A percentile compares a stretch with the other conserved stretches of the same genome.
Conservation (phyloP, 1,284 basidiomycete species). For the Entoloma clypeatum region DNA sequence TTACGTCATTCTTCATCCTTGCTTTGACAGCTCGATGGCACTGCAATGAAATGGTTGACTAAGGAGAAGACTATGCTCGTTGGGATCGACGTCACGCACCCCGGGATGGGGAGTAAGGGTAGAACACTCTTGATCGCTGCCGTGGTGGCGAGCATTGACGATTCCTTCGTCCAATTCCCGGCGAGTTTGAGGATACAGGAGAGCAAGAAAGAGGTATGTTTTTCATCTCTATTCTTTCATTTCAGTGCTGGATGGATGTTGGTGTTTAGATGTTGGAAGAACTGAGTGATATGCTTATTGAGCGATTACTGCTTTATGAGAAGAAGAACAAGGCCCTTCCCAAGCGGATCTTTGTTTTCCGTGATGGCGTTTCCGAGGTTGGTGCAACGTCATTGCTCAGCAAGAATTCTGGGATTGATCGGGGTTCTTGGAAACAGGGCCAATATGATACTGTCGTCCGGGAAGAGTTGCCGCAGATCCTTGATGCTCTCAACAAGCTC, state of each 20-base stretch:
- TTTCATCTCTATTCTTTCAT: too few relatives aligned
- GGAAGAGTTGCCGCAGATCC: slow-evolving; percentile 56
- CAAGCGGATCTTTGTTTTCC: slow-evolving; percentile 63
- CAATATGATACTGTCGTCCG: slow-evolving; percentile 59
- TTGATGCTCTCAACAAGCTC: slow-evolving; percentile 54
- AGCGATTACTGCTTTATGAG: slow-evolving; percentile 58
- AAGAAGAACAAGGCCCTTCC: slow-evolving; percentile 53
- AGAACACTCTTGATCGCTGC: slow-evolving; percentile 76
- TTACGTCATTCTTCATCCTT: neutral
- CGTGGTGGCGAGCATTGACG: slow-evolving; percentile 69
- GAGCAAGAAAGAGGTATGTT: slow-evolving; percentile 59
- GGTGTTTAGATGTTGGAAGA: slow-evolving; percentile 58
- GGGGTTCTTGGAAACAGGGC: slow-evolving; percentile 41
- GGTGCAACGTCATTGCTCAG: slow-evolving; percentile 14
- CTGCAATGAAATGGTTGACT: slow-evolving; percentile 58
- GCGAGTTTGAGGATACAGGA: slow-evolving; percentile 61
- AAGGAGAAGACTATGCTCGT: slow-evolving; percentile 73
- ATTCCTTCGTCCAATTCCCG: slow-evolving; percentile 66
- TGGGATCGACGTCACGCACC: slow-evolving; percentile 78
- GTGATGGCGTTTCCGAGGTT: slow-evolving; percentile 75
- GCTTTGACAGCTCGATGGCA: slow-evolving; percentile 42
- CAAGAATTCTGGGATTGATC: slow-evolving; percentile 5
- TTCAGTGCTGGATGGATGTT: neutral
- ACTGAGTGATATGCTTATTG: slow-evolving; percentile 61
- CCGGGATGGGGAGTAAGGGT: slow-evolving; percentile 47